A percentile compares a stretch with the other conserved stretches of the same genome.
phyloP scores from a whole-genome alignment of 2,329 filamentous ascomycete genomes.

The Ophiostoma triangulosporum region DNA sequence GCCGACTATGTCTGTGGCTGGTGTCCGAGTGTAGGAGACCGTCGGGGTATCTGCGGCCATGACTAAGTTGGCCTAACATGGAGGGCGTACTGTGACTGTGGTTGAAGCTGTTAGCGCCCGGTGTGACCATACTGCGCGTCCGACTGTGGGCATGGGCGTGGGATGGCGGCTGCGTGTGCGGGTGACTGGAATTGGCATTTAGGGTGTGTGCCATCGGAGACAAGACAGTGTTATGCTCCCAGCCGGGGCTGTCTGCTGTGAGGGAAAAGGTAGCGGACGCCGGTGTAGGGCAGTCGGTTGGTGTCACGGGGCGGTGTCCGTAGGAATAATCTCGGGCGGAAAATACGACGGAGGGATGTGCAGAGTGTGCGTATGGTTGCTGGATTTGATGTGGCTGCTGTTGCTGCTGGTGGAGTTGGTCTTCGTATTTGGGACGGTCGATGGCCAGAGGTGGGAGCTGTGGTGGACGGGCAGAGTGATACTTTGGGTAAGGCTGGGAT shows the following conservation, averaged over 20 bases:
- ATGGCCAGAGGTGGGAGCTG: constrained; percentile 33
- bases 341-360: not conserved
- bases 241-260: constrained; percentile 63
- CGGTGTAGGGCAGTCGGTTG: constrained; percentile 66
- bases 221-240: constrained; percentile 49
- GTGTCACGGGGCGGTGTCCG: constrained; percentile 53
- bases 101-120: not conserved
- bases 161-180: constrained; percentile 30
- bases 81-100: not conserved
- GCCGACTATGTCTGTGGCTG: not conserved
- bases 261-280: constrained; percentile 73
- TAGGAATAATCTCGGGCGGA: constrained; percentile 23
- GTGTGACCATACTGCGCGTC: not conserved
- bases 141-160: not conserved
- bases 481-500: not conserved
- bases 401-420: constrained; percentile 43
- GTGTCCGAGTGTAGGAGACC: not conserved
- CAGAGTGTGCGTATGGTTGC: not conserved
- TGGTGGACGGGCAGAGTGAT: not conserved
- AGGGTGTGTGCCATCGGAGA: constrained; percentile 59
- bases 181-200: constrained; percentile 52
- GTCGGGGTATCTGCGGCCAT: not conserved
- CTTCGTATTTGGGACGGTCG: constrained; percentile 58
- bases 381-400: not conserved
- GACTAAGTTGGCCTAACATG: not conserved